Evolutionary conservation across 2,329 filamentous ascomycete genomes (phyloP), one percentile per base, ranked within the genome.

Genomic region (Teratosphaeria viscida): DNA sequence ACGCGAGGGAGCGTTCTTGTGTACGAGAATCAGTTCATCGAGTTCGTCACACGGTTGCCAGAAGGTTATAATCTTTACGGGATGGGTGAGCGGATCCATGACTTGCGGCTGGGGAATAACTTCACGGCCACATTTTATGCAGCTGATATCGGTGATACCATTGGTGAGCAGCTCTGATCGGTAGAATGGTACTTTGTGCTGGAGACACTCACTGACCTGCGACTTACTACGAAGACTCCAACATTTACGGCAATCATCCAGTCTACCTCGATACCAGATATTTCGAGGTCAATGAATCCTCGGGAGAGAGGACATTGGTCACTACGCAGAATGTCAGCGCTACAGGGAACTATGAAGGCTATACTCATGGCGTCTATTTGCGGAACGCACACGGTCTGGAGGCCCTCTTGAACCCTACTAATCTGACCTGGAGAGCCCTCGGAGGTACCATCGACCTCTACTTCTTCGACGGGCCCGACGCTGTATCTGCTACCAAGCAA

Each of bases 251-350:
- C 6, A 81, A 78, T 49, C 89, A 94, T 65, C 86, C 89, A 0
- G 84, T 92, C 68, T 94, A 92, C 69, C 76, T 92, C 3, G 89
- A 92, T 63, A 92, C 88, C 1, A 81, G 88, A 60, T 92, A 91
- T 73, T 90, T 85, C 66, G 79, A 85, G 63, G 75, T 80, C 11
- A 76, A 81, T 55, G 61, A 72, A 1, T 70, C 74, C 1, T 76
- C 77, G 3, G 68, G 68, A 3, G 73, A 76, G 35, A 74, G 81
- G 55, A 78, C 75, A 1, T 82, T 86, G 27, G 76, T 82, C 14
- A 80, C 80, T 55, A 74, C 72, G 27, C 77, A 84, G 61, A 77
- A 83, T 12, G 78, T 81, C 0, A 77, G 82, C 63, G 73, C 74
- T 6, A 76, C 77, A 3, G 77, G 77, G 14, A 73, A 80, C 19